A percentile compares a stretch with the other conserved stretches of the same genome.
These are phyloP conservation scores for Syzygium malaccense DNA, from an alignment of 441 rosid species.

Conservation along the genomic window DNA sequence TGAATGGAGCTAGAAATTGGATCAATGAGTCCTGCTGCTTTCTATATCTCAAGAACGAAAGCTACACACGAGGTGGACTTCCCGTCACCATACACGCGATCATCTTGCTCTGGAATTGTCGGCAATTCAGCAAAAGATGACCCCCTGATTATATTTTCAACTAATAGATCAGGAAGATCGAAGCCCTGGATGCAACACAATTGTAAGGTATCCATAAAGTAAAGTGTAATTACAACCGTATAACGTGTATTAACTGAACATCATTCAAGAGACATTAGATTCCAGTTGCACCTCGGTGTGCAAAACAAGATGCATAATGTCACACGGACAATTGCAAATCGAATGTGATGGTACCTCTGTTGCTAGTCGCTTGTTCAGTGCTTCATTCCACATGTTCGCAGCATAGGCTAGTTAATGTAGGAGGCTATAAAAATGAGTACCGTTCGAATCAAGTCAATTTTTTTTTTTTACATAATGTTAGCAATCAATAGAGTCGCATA, in stretches of 20 bases:
- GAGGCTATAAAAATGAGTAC: background rate
- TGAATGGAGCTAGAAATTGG: constrained; percentile 59
- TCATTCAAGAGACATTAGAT: background rate
- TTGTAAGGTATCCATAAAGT: background rate
- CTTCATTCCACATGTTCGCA: constrained; percentile 94
- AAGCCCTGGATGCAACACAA: constrained; percentile 39
- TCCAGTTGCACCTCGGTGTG: background rate
- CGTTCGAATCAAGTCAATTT: background rate
- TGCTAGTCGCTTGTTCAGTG: constrained; percentile 81
- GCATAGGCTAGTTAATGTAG: constrained; percentile 31
- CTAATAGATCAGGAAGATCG: constrained; percentile 63
- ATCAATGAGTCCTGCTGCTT: constrained; percentile 82
- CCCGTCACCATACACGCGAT: constrained; percentile 81
- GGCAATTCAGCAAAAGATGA: constrained; percentile 71
- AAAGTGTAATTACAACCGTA: background rate
- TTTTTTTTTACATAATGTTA: background rate
- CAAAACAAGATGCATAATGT: background rate
- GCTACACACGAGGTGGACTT: constrained; percentile 86
- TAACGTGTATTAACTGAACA: too few species aligned
- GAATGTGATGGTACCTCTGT: constrained; percentile 38
- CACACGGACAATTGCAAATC: background rate
- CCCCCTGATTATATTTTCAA: constrained; percentile 74
- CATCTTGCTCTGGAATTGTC: constrained; percentile 82
- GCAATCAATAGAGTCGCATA: background rate
- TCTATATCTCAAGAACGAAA: constrained; percentile 78